Evolutionary conservation across 139 green algal genomes (phyloP).

Genomic region (Bryopsis sp.): DNA sequence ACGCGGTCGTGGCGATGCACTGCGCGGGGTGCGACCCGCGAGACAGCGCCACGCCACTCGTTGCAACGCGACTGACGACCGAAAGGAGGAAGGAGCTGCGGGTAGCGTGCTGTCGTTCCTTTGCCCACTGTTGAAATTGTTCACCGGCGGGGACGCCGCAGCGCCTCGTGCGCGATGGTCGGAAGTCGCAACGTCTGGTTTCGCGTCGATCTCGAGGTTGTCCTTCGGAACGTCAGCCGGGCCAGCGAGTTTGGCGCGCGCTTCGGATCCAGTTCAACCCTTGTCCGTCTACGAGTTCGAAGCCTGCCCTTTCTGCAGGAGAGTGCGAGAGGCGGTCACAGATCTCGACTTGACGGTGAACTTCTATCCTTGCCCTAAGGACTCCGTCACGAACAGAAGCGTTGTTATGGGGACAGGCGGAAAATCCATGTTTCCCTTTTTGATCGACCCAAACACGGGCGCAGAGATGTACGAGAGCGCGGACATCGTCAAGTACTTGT

Average conservation of each 20-base stretch:
- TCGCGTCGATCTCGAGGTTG: conserved; percentile 19
- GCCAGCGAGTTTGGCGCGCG: neutral
- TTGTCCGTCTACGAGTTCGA: conserved; percentile 37
- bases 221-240: conserved; percentile 17
- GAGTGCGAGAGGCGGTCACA: conserved; percentile 29
- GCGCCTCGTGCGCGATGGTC: conserved; percentile 13
- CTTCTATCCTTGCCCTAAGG: conserved; percentile 16
- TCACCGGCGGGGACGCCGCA: conserved; percentile 16
- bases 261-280: conserved; percentile 9
- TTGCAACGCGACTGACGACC: neutral
- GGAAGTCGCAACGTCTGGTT: conserved; percentile 22
- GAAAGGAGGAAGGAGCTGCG: neutral
- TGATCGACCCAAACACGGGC: conserved; percentile 60
- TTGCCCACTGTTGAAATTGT: conserved; percentile 19
- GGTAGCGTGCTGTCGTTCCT: conserved; percentile 16
- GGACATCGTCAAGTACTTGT: conserved; percentile 71
- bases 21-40: neutral
- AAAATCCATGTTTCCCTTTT: conserved; percentile 41
- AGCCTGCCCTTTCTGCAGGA: conserved; percentile 37
- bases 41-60: neutral
- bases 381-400: neutral
- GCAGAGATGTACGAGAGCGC: conserved; percentile 54
- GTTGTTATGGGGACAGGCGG: conserved; percentile 11
- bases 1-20: neutral
- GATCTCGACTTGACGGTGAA: conserved; percentile 30